Base-by-base conservation (phyloP, 495 filamentous ascomycete species). In the Sphaerosporella brunnea region DNA sequence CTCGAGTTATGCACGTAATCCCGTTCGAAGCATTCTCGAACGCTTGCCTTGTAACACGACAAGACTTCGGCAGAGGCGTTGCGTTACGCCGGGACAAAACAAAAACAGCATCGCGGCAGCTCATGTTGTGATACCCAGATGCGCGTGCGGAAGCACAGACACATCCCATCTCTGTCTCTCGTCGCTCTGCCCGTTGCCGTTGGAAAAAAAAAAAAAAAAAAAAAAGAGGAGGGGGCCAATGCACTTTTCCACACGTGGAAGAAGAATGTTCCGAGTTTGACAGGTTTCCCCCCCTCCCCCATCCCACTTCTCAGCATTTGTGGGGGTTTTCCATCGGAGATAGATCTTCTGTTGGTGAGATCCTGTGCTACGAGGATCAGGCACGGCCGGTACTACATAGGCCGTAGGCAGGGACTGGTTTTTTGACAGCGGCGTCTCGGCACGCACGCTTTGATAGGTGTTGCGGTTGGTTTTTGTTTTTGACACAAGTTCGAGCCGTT, bases 351-450 rank as follows among this genome's bases (percentile, higher is more conserved):
- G 37, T 40, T 19, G 15, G 37, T 40, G 37, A 13, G 37, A 40
- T 40, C 37, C 37, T 40, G 37, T 40, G 37, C 21, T 40, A 40
- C 37, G 37, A 40, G 37, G 21, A n/a, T n/a, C n/a, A n/a, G n/a
- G n/a, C n/a, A n/a, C n/a, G n/a, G n/a, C n/a, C 7, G 28, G 28
- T 32, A 32, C 28, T 32, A 32, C 28, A 13, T 32, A 32, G n/a
- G n/a, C n/a, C n/a, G n/a, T n/a, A n/a, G n/a, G n/a, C n/a, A n/a
- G n/a, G n/a, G n/a, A n/a, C n/a, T n/a, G n/a, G n/a, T n/a, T n/a
- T n/a, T n/a, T n/a, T n/a, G n/a, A n/a, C n/a, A n/a, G n/a, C n/a
- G n/a, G n/a, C n/a, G n/a, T n/a, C n/a, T n/a, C n/a, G n/a, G n/a
- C n/a, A n/a, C n/a, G n/a, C n/a, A n/a, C n/a, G n/a, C n/a, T n/a